Evolutionary conservation across 306 rosid species (phyloP), one percentile per base, ranked within the genome.

Genomic region (Prunus dulcis): DNA sequence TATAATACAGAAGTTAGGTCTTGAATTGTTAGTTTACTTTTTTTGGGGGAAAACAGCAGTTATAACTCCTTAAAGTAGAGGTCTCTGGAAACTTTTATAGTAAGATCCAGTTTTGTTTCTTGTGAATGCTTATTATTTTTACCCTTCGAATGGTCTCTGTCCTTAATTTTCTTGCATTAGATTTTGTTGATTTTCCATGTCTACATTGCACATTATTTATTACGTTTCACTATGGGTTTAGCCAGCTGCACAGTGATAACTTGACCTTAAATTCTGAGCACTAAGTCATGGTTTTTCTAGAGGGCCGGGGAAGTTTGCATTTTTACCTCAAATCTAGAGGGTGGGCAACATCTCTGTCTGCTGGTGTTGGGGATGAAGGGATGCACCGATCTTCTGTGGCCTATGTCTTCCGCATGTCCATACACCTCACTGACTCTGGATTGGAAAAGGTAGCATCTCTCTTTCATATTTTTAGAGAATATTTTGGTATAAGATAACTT

Each of bases 281-380:
- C 70, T 80, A 30, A 64, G 41, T 77, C 72, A 43, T 82, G 81
- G 83, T 28, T 63, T 80, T 86, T 63, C 86, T 87, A 95, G 97
- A 95, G 93, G 99, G 99, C 60, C 87, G 86, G 69, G 99, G 97
- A 82, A 95, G 99, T 88, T 87, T 95, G 90, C 96, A 79, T 83
- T 88, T 64, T 78, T 88, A 85, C 85, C 86, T 95, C 76, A 95
- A 92, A 86, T 85, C 85, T 73, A 90, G 65, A 85, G 99, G 99
- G 61, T 95, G 96, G 99, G 91, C 91, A 71, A 90, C 97, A 79
- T 86, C 92, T 80, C 83, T 95, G 68, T 84, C 92, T 71, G 97
- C 97, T 69, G 96, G 97, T 71, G 97, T 95, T 86, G 91, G 87
- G 76, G 97, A 95, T n/a, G 97, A 88, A 6, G 99, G 96, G 73